Percentiles rank a stretch among this genome's conserved stretches.
Evolutionary conservation across 805 yeast species (phyloP).

Genomic region (Lachancea thermotolerans): DNA sequence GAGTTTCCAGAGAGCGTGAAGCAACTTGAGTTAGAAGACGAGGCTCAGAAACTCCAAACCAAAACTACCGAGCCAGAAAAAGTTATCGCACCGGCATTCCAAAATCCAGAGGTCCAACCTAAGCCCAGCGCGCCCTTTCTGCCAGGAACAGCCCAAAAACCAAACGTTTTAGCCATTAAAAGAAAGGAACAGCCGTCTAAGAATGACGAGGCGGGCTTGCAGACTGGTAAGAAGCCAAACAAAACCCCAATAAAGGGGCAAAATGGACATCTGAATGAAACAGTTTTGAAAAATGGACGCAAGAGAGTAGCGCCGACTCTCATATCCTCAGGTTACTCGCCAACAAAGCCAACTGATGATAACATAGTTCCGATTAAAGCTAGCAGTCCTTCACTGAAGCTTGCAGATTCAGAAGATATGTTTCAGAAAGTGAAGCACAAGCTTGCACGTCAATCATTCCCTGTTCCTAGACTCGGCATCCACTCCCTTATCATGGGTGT

Average conservation of each 20-base stretch:
- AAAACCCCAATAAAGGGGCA: constrained; percentile 7
- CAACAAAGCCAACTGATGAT: constrained; percentile 7
- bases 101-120: too few relatives aligned
- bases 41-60: constrained; percentile 37
- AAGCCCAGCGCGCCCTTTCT: background rate
- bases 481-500: constrained; percentile 59
- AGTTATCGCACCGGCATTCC: background rate
- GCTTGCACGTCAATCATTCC: constrained; percentile 41
- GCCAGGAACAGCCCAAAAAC: constrained; percentile 11
- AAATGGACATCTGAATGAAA: constrained; percentile 33
- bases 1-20: constrained; percentile 82
- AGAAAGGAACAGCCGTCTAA: constrained; percentile 1
- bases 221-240: constrained; percentile 26
- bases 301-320: constrained; percentile 69
- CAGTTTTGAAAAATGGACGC: constrained; percentile 67
- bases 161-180: constrained; percentile 4
- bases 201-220: background rate
- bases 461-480: constrained; percentile 57
- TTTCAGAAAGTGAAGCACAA: constrained; percentile 8
- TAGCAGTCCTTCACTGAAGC: background rate
- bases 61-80: constrained; percentile 4
- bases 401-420: background rate
- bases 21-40: constrained; percentile 68
- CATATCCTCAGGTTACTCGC: constrained; percentile 40
- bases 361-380: background rate